Conservation (phyloP, 176 grass and related monocot genomes). For the Pontederia crassipes region DNA sequence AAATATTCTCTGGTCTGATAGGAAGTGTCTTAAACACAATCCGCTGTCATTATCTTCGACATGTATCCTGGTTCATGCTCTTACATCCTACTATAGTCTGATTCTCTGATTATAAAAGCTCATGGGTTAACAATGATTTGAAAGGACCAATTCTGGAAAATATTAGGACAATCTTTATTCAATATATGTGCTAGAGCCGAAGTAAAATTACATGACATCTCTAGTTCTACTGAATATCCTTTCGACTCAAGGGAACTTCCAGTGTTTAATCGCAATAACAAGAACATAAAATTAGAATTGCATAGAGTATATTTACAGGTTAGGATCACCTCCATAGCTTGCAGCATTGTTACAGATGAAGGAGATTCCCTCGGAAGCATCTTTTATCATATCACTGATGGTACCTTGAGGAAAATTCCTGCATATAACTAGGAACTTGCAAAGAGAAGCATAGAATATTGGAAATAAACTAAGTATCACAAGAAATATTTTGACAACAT, state of each 20-base stretch:
- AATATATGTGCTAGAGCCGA: too few relatives aligned
- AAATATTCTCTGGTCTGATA: too few relatives aligned
- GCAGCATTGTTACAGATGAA: slow-evolving; percentile 85
- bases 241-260: not conserved
- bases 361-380: slow-evolving; percentile 94
- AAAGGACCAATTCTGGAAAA: too few relatives aligned
- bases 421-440: slow-evolving; percentile 12
- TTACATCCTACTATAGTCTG: too few relatives aligned
- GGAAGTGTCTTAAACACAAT: too few relatives aligned
- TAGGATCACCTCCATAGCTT: slow-evolving; percentile 81
- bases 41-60: too few relatives aligned
- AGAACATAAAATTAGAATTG: slow-evolving; percentile 9
- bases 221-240: too few relatives aligned
- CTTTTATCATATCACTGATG: slow-evolving; percentile 87
- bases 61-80: too few relatives aligned
- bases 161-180: too few relatives aligned
- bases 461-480: not conserved
- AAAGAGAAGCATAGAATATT: not conserved
- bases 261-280: not conserved
- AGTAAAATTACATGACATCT: too few relatives aligned
- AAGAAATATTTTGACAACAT: not conserved
- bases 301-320: slow-evolving; percentile 38
- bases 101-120: too few relatives aligned
- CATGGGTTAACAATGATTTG: too few relatives aligned
- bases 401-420: slow-evolving; percentile 99